phyloP scores from a whole-genome alignment of 1,139 yeast species.

The Geotrichum candidum region DNA sequence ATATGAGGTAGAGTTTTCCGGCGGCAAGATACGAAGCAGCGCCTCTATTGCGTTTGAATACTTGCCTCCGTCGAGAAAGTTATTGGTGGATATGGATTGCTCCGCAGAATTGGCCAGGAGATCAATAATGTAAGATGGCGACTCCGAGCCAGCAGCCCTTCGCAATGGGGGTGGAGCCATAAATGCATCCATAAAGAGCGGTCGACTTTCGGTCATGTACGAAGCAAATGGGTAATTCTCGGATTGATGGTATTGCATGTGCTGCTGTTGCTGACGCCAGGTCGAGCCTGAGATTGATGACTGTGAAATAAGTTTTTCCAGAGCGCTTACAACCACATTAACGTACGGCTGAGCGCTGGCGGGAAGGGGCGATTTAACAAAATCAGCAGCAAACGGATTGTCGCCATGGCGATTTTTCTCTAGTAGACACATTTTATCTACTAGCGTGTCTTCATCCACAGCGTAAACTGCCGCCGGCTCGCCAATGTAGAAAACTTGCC shows the following conservation, averaged over 20 bases:
- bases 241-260: background rate
- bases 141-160: background rate
- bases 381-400: conserved; percentile 4
- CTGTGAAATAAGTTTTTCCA: conserved; percentile 8
- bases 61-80: conserved; percentile 26
- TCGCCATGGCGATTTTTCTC: conserved; percentile 5
- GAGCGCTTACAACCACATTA: conserved; percentile 8
- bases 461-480: conserved; percentile 29
- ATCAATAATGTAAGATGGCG: conserved; percentile 19
- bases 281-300: conserved; percentile 3
- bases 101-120: conserved; percentile 23
- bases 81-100: conserved; percentile 22
- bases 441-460: conserved; percentile 18
- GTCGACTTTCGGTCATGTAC: background rate
- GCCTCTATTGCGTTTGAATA: conserved; percentile 23
- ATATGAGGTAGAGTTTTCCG: conserved; percentile 14
- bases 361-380: conserved; percentile 12
- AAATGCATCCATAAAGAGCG: background rate
- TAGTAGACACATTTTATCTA: conserved; percentile 1
- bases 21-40: background rate
- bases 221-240: background rate
- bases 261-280: background rate
- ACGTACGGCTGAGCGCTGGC: conserved; percentile 4
- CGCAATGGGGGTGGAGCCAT: background rate
- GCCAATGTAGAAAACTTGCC: conserved; percentile 34